Percentiles rank a stretch among this genome's conserved stretches.
phyloP scores from a whole-genome alignment of 1,139 yeast species.

The Geotrichum bryndzae region DNA sequence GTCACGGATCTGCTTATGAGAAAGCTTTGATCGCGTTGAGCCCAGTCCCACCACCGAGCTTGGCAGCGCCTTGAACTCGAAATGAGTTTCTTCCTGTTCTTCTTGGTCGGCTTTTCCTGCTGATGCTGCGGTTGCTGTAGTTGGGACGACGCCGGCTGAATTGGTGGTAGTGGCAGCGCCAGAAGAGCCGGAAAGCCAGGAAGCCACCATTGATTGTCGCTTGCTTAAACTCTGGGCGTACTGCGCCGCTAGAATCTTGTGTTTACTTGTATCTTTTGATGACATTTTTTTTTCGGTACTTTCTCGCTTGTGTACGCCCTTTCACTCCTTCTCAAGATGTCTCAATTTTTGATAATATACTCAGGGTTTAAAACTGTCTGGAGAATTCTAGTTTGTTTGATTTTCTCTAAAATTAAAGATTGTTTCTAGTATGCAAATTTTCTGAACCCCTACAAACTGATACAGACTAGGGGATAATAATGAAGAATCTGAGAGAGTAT shows the following conservation, averaged over 20 bases:
- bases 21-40: slow-evolving; percentile 10
- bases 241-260: neutral
- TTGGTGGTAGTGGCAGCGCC: neutral
- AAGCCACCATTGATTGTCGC: slow-evolving; percentile 6
- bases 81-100: neutral
- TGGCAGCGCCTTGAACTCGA: slow-evolving; percentile 6
- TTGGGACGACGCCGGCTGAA: neutral
- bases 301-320: too few relatives aligned
- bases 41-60: slow-evolving; percentile 13
- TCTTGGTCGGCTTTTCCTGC: neutral
- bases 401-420: too few relatives aligned
- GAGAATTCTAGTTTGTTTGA: too few relatives aligned
- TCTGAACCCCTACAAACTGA: too few relatives aligned
- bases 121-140: neutral
- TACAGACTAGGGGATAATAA: too few relatives aligned
- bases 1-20: neutral
- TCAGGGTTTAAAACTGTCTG: too few relatives aligned
- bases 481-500: too few relatives aligned
- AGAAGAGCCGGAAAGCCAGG: slow-evolving; percentile 5
- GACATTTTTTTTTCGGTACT: neutral
- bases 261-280: neutral
- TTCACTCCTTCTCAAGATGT: too few relatives aligned
- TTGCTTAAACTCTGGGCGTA: neutral
- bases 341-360: too few relatives aligned
- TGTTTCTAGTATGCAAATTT: too few relatives aligned